Base-by-base conservation (phyloP, 2,329 filamentous ascomycete species). In the Penicillium hordei region DNA sequence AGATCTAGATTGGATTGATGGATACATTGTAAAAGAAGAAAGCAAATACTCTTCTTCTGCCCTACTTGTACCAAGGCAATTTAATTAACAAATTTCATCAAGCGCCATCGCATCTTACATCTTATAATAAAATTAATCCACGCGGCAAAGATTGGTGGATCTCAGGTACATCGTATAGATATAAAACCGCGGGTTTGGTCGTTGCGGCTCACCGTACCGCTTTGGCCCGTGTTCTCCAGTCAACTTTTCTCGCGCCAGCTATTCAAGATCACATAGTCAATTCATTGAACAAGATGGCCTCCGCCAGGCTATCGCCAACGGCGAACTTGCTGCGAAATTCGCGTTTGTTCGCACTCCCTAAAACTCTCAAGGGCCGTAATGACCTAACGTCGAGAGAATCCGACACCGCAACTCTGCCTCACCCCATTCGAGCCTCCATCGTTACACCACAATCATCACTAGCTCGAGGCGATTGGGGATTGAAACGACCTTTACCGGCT, bases 341-440 rank as follows among this genome's bases (percentile, higher is more conserved):
- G 58, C 90, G 93, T 65, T 83, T 97, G 67, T 97, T 97, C 78
- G 89, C 93, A 25, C 82, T 97, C 55, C 93, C 93, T 15, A 83
- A 86, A 58, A 86, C 91, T 23, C 82, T 97, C 51, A 86, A 89
- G 19, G 78, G 82, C 42, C 86, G 90, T 12, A 73, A 77, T 13
- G 76, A 72, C 64, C 79, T 81, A 62, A 80, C 77, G 59, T 79
- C 77, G 44, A 77, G 69, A 66, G 75, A 79, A 60, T 92, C 89
- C 17, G 81, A 86, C 53, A 87, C 86, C 23, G 86, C 89, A 43
- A 97, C 93, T 15, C 82, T 85, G 59, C 83, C 86, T 31, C 89
- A 89, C 75, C 93, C 93, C n/a, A 91, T 87, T 52, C 84, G 89
- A 72, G 90, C 94, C 71, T 85, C 92, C 60, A 89, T 97, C 70